phyloP scores from a whole-genome alignment of 306 rosid genomes.

The Carpinus fangiana region DNA sequence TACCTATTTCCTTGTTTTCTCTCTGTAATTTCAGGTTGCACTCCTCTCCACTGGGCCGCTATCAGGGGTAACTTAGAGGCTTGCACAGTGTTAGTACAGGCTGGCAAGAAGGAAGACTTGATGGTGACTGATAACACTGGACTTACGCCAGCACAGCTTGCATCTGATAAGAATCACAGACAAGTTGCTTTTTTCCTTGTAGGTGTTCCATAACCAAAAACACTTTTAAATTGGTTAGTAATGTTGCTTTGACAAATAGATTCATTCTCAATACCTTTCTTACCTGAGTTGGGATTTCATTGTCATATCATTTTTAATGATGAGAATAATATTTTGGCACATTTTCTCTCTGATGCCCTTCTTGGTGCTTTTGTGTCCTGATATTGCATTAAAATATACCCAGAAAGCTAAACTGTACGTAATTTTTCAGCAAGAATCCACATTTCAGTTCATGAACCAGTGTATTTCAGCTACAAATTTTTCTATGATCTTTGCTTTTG shows the following conservation, averaged over 20 bases:
- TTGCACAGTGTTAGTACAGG: constrained; percentile 95
- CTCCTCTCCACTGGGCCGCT: constrained; percentile 99
- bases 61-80: constrained; percentile 96
- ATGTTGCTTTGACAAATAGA: constrained; percentile 24
- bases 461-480: background rate
- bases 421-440: background rate
- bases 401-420: background rate
- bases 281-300: background rate
- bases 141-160: constrained; percentile 98
- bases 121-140: constrained; percentile 89
- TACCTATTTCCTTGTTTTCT: constrained; percentile 14
- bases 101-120: constrained; percentile 97
- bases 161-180: constrained; percentile 93
- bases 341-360: background rate
- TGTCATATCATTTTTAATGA: background rate
- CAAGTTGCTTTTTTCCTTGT: constrained; percentile 99
- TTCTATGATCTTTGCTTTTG: background rate
- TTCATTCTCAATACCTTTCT: background rate
- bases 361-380: background rate
- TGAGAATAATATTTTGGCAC: background rate
- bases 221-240: constrained; percentile 40
- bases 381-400: background rate
- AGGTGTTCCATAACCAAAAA: constrained; percentile 57
- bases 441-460: background rate
- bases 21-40: constrained; percentile 66